phyloP scores from a whole-genome alignment of 331 rosid genomes.

The Pyracantha coccinea region DNA sequence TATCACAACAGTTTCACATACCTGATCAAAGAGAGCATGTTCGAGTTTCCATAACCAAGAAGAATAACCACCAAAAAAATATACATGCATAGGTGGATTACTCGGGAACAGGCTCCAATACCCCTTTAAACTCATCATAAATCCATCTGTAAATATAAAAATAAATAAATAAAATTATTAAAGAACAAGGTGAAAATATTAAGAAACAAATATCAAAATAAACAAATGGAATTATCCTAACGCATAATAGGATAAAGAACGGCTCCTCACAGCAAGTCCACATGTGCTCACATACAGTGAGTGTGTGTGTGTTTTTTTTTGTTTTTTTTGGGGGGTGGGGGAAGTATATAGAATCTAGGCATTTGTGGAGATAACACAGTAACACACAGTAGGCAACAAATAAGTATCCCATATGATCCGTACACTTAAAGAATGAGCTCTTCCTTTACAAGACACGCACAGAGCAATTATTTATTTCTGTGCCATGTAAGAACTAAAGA shows the following conservation, averaged over 20 bases:
- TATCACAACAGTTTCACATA: neutral
- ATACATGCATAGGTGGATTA: slow-evolving; percentile 25
- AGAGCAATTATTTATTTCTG: neutral
- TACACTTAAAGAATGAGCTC: neutral
- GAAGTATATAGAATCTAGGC: neutral
- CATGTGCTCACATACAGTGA: neutral
- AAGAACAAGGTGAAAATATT: neutral
- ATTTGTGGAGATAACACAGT: neutral
- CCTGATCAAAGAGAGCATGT: slow-evolving; percentile 1
- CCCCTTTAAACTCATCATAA: slow-evolving; percentile 58
- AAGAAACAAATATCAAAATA: neutral
- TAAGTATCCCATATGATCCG: neutral
- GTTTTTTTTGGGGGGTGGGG: no score
- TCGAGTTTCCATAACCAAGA: neutral
- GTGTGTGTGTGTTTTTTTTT: neutral
- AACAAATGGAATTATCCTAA: neutral
- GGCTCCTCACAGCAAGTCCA: neutral
- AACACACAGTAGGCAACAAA: neutral
- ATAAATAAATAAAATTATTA: neutral
- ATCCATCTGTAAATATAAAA: slow-evolving; percentile 61
- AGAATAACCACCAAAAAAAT: neutral
- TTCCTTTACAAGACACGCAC: neutral
- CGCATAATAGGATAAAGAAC: neutral
- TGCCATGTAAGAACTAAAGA: neutral
- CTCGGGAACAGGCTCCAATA: slow-evolving; percentile 56